Evolutionary conservation across 73 alveolate genomes (phyloP).

Genomic region (Paramecium bursaria): DNA sequence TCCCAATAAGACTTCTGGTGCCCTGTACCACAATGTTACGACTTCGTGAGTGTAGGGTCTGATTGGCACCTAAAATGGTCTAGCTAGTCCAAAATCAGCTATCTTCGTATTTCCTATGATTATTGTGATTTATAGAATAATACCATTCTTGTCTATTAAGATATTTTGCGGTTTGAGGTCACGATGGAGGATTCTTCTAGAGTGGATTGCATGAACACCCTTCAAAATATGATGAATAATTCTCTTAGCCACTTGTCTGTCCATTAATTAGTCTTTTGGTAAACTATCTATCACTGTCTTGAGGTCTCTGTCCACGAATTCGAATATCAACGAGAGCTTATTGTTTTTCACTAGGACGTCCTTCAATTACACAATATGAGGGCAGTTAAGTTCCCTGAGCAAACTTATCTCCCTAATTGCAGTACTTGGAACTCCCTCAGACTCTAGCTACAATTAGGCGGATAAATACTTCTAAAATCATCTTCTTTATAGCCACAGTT

Average conservation of each 20-base stretch:
- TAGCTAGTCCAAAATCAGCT: conserved; percentile 89
- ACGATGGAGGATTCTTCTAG: conserved; percentile 77
- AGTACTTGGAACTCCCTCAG: conserved; percentile 96
- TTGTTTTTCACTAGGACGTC: conserved; percentile 64
- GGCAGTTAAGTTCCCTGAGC: conserved; percentile 91
- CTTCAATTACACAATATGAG: conserved; percentile 84
- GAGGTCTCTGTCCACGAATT: conserved; percentile 64
- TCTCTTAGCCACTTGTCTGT: conserved; percentile 2
- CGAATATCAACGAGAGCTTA: conserved; percentile 56
- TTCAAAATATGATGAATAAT: conserved; percentile 78
- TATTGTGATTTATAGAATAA: background rate
- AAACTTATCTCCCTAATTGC: conserved; percentile 95
- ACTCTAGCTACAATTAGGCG: conserved; percentile 76
- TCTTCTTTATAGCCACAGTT: conserved; percentile 82
- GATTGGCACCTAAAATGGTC: conserved; percentile 76
- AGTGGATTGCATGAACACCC: conserved; percentile 81
- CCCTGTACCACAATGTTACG: conserved; percentile 88
- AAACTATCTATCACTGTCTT: conserved; percentile 38
- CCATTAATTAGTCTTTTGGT: conserved; percentile 24
- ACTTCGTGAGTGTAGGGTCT: conserved; percentile 89
- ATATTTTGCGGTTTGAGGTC: conserved; percentile 83
- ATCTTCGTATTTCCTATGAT: conserved; percentile 72
- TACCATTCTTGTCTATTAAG: conserved; percentile 70
- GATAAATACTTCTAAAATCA: conserved; percentile 64
- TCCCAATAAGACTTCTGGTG: conserved; percentile 89